These are phyloP conservation scores for Microbotryum violaceum DNA, from an alignment of 1,284 basidiomycete species.

Conservation along the genomic window DNA sequence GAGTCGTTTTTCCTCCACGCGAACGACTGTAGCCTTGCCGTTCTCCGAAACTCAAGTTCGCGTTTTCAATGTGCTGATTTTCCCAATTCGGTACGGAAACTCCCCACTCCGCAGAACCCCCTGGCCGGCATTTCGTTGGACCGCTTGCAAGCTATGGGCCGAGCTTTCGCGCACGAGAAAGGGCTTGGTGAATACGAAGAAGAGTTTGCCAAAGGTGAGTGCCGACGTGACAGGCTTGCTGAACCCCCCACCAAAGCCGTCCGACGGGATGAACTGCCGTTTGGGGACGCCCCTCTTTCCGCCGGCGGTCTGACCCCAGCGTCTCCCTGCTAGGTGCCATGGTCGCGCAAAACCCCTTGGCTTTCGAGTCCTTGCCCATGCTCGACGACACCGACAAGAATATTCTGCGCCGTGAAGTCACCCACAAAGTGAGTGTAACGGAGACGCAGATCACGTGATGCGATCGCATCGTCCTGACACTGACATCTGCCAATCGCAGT, in stretches of 20 bases:
- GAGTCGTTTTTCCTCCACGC: no score
- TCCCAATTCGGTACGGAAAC: no score
- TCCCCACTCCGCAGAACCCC: conserved; percentile 22
- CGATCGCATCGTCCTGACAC: conserved; percentile 27
- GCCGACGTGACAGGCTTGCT: no score
- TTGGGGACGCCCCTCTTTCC: no score
- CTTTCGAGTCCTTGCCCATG: conserved; percentile 33
- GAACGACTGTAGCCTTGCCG: no score
- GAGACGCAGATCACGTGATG: no score
- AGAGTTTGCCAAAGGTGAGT: conserved; percentile 24
- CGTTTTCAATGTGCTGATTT: no score
- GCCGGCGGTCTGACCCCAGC: neutral
- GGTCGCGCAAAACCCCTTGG: conserved; percentile 25
- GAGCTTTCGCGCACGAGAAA: conserved; percentile 28
- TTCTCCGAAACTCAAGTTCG: no score
- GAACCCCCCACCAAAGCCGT: no score
- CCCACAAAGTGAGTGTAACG: no score
- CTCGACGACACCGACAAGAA: conserved; percentile 37
- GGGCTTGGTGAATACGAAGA: conserved; percentile 20
- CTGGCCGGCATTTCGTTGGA: conserved; percentile 31
- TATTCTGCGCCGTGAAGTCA: conserved; percentile 33
- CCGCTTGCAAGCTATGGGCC: conserved; percentile 29
- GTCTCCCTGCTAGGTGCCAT: conserved; percentile 10
- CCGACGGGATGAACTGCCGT: no score
- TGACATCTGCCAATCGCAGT: conserved; percentile 25